Conservation (phyloP, 345 rosid genomes). For the Microthlaspi erraticum region DNA sequence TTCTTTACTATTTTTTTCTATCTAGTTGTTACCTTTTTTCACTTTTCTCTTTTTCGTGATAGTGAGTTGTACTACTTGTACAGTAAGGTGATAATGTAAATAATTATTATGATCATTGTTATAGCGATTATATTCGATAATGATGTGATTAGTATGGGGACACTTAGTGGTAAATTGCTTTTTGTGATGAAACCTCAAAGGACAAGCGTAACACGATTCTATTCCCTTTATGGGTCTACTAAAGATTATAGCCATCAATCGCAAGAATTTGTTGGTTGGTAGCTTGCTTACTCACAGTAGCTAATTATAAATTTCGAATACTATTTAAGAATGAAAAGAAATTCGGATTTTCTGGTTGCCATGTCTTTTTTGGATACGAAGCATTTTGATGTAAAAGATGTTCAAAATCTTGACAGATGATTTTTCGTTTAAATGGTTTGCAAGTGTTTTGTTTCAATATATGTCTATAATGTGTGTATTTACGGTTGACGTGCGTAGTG, state of each 20-base stretch:
- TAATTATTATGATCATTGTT: slow-evolving; percentile 3
- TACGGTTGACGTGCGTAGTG: too few relatives aligned
- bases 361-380: slow-evolving; percentile 38
- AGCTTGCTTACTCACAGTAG: slow-evolving; percentile 36
- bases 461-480: neutral
- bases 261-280: slow-evolving; percentile 24
- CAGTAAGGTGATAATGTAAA: slow-evolving; percentile 38
- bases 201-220: slow-evolving; percentile 38
- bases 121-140: slow-evolving; percentile 15
- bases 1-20: slow-evolving; percentile 24
- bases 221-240: slow-evolving; percentile 6
- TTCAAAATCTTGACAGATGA: neutral
- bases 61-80: slow-evolving; percentile 8
- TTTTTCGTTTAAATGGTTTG: too few relatives aligned
- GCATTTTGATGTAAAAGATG: slow-evolving; percentile 33
- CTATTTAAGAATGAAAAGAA: neutral
- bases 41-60: slow-evolving; percentile 19
- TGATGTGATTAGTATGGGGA: slow-evolving; percentile 41
- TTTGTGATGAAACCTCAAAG: slow-evolving; percentile 25
- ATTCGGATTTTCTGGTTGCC: slow-evolving; percentile 19
- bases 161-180: slow-evolving; percentile 33
- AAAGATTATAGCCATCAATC: slow-evolving; percentile 23
- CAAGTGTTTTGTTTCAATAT: too few relatives aligned
- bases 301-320: slow-evolving; percentile 19
- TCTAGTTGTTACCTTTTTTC: slow-evolving; percentile 25